Evolutionary conservation across 495 filamentous ascomycete genomes (phyloP), one percentile per base, ranked within the genome.

Genomic region (Hypoxylon perforatum): DNA sequence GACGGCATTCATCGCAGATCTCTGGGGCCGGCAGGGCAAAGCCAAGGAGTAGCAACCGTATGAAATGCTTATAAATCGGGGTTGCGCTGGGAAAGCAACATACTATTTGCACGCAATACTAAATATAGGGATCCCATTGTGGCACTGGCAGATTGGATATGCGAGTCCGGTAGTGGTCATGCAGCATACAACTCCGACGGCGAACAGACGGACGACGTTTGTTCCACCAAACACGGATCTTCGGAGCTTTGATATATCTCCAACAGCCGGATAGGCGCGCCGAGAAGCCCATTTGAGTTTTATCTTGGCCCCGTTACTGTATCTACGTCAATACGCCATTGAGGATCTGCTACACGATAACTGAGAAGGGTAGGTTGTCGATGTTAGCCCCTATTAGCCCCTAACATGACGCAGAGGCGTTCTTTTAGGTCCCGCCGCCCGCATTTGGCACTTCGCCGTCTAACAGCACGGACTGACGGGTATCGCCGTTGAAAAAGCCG

Each of bases 1-100:
- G 62, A 47, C n/a, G 62, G 47, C 7, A 30, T 59, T 10, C 53
- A 51, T 48, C 55, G 59, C 77, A 80, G 52, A 71, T 79, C 79
- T 73, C 75, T 35, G 66, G 53, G 57, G 73, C 80, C 39, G 55
- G 76, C 35, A 2, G 45, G 45, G 18, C 53, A n/a, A n/a, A n/a
- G n/a, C n/a, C n/a, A n/a, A n/a, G n/a, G n/a, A n/a, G n/a, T n/a
- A n/a, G n/a, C n/a, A n/a, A n/a, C n/a, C n/a, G n/a, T n/a, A n/a
- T n/a, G n/a, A n/a, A 8, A 17, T 23, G 44, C 5, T 4, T 3
- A n/a, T n/a, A 12, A 9, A 7, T 11, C 19, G 18, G 19, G 41
- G 19, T 5, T 45, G 15, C 15, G 41, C 3, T 3, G 30, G 35
- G 35, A n/a, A 38, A 38, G 14, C 3, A 38, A 11, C 8, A 38